Percentiles rank a stretch among this genome's conserved stretches.
Conservation (phyloP, 306 rosid genomes). For the Inga oerstediana region DNA sequence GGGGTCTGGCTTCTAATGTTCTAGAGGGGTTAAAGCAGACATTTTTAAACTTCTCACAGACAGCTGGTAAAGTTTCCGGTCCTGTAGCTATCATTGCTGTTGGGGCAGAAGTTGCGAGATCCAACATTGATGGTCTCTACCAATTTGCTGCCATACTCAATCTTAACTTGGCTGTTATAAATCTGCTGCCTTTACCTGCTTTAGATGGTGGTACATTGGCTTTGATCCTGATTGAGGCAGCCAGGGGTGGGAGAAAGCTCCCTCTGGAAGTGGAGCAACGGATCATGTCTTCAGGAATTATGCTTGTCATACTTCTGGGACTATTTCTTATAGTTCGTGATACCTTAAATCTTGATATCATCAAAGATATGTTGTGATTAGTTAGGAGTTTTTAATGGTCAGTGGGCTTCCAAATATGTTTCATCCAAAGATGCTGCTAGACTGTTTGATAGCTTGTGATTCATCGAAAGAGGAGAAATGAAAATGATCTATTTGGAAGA, state of each 20-base stretch:
- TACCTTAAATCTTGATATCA: conserved; percentile 86
- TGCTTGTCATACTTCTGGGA: conserved; percentile 79
- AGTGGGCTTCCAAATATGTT: conserved; percentile 27
- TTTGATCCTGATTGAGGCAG: conserved; percentile 70
- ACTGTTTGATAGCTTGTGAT: conserved; percentile 18
- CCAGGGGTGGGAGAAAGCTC: conserved; percentile 87
- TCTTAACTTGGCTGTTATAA: conserved; percentile 70
- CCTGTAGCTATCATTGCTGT: conserved; percentile 79
- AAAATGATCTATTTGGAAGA: conserved; percentile 28
- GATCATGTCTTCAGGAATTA: conserved; percentile 91
- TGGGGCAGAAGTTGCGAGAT: conserved; percentile 80
- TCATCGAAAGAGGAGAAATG: conserved; percentile 3
- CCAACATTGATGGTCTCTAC: conserved; percentile 67
- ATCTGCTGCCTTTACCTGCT: conserved; percentile 78
- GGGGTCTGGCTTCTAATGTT: conserved; percentile 60
- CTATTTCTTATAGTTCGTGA: conserved; percentile 80
- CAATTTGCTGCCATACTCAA: conserved; percentile 78
- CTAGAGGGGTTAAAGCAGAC: conserved; percentile 71
- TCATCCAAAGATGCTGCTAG: conserved; percentile 39
- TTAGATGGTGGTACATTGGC: conserved; percentile 77
- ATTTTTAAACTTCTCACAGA: conserved; percentile 64
- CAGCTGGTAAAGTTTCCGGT: conserved; percentile 76
- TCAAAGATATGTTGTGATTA: conserved; percentile 67
- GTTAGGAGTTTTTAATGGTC: background rate
- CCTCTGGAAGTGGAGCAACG: conserved; percentile 91